A percentile compares a stretch with the other conserved stretches of the same genome.
These are phyloP conservation scores for Telopea speciosissima DNA, from an alignment of 177 flowering plant species.

Conservation along the genomic window DNA sequence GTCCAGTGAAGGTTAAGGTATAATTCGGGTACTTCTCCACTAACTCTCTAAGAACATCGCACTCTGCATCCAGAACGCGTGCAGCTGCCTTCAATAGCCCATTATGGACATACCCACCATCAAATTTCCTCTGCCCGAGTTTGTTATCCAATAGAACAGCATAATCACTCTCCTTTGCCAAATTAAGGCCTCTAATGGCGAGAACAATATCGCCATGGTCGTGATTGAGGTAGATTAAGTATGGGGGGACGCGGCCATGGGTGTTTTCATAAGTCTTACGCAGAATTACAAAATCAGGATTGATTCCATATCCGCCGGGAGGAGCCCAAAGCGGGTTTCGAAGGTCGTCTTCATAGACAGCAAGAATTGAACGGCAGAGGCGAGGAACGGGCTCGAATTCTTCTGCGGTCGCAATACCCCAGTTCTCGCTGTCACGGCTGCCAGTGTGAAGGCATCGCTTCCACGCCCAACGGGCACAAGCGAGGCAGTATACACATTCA, in stretches of 20 bases:
- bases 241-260: constrained; percentile 46
- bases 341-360: constrained; percentile 65
- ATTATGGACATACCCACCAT: constrained; percentile 73
- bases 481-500: constrained; percentile 65
- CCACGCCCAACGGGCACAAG: constrained; percentile 73
- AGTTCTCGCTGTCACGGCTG: constrained; percentile 62
- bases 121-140: constrained; percentile 54
- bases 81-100: constrained; percentile 63
- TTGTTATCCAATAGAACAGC: constrained; percentile 55
- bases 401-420: constrained; percentile 52
- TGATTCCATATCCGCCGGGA: constrained; percentile 57
- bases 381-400: constrained; percentile 67
- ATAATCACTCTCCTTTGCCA: constrained; percentile 57
- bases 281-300: constrained; percentile 44
- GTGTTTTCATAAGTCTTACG: constrained; percentile 45
- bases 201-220: constrained; percentile 44
- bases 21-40: constrained; percentile 40
- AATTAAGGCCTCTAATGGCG: constrained; percentile 51
- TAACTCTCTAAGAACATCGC: constrained; percentile 39
- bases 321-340: constrained; percentile 62
- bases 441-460: constrained; percentile 61
- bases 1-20: constrained; percentile 56
- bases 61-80: constrained; percentile 51
- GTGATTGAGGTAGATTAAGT: constrained; percentile 55
- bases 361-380: constrained; percentile 44